Conservation (phyloP, 257 asterid species). For the Solanum ossicruentum region DNA sequence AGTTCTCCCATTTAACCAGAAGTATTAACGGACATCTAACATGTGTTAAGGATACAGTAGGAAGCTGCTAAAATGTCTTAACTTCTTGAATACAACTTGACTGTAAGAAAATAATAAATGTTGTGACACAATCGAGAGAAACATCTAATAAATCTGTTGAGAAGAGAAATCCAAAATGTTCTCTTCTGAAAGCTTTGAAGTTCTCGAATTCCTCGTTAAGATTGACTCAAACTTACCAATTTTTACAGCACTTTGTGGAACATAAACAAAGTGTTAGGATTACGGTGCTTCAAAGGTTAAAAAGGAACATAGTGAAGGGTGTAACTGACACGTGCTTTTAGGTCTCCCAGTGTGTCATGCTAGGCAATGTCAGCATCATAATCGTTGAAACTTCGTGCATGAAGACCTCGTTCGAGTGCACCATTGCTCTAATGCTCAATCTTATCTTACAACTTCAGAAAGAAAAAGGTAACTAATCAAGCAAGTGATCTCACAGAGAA, state of each 20-base stretch:
- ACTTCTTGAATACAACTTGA: not conserved
- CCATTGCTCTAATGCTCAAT: not conserved
- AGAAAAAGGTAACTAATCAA: not conserved
- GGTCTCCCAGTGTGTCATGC: not conserved
- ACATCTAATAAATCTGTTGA: not conserved
- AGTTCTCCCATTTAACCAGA: not conserved
- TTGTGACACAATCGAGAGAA: not conserved
- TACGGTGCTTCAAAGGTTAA: not conserved
- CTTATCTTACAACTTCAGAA: not conserved
- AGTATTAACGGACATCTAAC: not conserved
- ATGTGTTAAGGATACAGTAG: not conserved
- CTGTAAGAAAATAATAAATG: not conserved
- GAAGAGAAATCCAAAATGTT: not conserved
- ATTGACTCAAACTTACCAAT: not conserved
- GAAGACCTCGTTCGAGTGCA: not conserved
- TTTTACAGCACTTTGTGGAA: not conserved
- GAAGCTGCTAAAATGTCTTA: not conserved
- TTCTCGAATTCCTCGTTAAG: not conserved
- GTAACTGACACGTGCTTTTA: not conserved
- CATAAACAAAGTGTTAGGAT: not conserved
- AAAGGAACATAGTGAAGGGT: not conserved
- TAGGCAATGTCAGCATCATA: not conserved
- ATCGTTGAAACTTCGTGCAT: not conserved
- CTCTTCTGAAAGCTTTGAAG: not conserved
- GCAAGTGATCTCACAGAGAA: not conserved